Percentiles rank a stretch among this genome's conserved stretches.
phyloP scores from a whole-genome alignment of 2,329 filamentous ascomycete species.

The Aureobasidium zeae region DNA sequence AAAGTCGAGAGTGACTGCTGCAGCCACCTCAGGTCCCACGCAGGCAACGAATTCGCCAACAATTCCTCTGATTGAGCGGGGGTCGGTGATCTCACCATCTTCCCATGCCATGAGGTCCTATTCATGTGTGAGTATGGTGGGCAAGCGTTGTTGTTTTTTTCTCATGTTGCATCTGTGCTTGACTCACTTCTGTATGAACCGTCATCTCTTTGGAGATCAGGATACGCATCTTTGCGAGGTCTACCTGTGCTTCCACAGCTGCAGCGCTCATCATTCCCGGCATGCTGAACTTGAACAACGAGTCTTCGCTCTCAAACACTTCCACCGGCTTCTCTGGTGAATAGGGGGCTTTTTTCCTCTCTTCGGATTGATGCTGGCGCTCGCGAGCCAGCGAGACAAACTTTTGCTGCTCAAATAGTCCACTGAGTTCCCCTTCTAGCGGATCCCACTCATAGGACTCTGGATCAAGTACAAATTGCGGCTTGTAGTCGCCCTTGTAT shows the following conservation, averaged over 20 bases:
- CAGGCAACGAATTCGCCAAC: constrained; percentile 60
- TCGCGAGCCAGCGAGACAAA: constrained; percentile 42
- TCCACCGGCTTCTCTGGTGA: constrained; percentile 21
- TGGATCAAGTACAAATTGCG: constrained; percentile 65
- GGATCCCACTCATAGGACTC: constrained; percentile 29
- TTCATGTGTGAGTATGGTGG: not conserved
- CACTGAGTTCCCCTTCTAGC: constrained; percentile 26
- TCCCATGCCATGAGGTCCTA: constrained; percentile 54
- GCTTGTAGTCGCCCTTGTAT: constrained; percentile 73
- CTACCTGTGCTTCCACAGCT: constrained; percentile 42
- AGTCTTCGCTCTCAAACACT: constrained; percentile 30
- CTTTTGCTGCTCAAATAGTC: constrained; percentile 44
- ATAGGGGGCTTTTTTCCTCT: constrained; percentile 19
- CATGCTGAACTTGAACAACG: constrained; percentile 54
- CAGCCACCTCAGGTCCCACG: constrained; percentile 52
- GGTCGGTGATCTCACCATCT: constrained; percentile 39
- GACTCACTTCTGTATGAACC: constrained; percentile 29
- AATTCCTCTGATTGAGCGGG: constrained; percentile 48
- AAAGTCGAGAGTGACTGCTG: constrained; percentile 52
- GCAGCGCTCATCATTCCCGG: constrained; percentile 54
- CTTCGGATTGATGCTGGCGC: constrained; percentile 22
- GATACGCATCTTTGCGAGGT: constrained; percentile 53
- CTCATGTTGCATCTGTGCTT: not conserved
- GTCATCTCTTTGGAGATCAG: constrained; percentile 32
- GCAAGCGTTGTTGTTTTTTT: too few species aligned